Evolutionary conservation across 1,284 basidiomycete species (phyloP).

Genomic region (Sporisorium iseilematis-ciliati): DNA sequence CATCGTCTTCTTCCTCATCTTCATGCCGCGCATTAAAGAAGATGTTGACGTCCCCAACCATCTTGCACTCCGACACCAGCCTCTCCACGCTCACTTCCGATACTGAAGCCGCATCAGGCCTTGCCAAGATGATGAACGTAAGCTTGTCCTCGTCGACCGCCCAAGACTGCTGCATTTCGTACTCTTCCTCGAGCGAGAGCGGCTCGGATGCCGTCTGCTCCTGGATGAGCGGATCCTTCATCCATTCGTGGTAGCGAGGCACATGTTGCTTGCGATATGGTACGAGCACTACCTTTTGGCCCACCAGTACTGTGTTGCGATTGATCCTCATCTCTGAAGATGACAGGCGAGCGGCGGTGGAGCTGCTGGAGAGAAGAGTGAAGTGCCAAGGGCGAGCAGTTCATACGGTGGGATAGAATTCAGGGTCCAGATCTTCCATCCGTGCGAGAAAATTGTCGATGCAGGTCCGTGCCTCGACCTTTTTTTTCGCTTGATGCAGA

Average conservation of each 20-base stretch:
- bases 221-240: conserved; percentile 81
- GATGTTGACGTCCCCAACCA: conserved; percentile 93
- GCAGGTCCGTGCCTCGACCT: too few species aligned
- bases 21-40: conserved; percentile 74
- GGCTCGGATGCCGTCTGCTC: conserved; percentile 88
- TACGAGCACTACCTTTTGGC: conserved; percentile 77
- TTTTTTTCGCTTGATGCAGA: conserved; percentile 14
- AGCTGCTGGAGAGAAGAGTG: not conserved
- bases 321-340: conserved; percentile 75
- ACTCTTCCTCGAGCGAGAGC: conserved; percentile 84
- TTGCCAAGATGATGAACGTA: conserved; percentile 85
- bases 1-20: conserved; percentile 67
- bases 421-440: conserved; percentile 19
- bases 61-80: conserved; percentile 70
- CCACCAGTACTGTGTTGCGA: conserved; percentile 76
- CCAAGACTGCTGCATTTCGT: conserved; percentile 93
- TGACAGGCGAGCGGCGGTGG: not conserved
- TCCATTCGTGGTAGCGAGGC: conserved; percentile 84
- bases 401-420: not conserved
- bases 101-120: not conserved
- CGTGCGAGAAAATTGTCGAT: conserved; percentile 16
- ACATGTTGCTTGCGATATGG: conserved; percentile 74
- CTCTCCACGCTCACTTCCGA: conserved; percentile 28
- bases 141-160: conserved; percentile 88
- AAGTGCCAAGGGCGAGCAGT: not conserved